Percentiles rank a stretch among this genome's conserved stretches.
These are phyloP conservation scores for Paracamarosporium sp. DNA, from an alignment of 2,329 filamentous ascomycete genomes.

Conservation along the genomic window DNA sequence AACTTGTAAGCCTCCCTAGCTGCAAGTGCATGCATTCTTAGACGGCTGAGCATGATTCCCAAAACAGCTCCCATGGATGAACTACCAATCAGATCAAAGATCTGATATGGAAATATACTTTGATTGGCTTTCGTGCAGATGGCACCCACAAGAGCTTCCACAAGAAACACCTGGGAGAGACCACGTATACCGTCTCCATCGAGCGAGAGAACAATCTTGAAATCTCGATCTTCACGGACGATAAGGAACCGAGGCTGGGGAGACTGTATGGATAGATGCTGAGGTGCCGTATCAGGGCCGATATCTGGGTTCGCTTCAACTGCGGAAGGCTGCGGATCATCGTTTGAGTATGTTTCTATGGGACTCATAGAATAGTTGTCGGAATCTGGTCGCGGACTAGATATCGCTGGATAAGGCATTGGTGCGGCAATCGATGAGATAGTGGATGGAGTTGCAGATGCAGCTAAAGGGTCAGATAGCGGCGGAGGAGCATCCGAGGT, in stretches of 20 bases:
- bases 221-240: constrained; percentile 28
- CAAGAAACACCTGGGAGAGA: constrained; percentile 34
- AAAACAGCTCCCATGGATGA: constrained; percentile 35
- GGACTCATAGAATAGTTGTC: neutral
- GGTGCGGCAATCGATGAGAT: neutral
- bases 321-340: neutral
- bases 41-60: constrained; percentile 36
- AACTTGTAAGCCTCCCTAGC: constrained; percentile 38
- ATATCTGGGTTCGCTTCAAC: neutral
- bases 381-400: neutral
- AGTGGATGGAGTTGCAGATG: neutral
- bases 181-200: constrained; percentile 42
- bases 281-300: neutral
- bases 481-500: neutral
- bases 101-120: constrained; percentile 33
- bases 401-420: neutral
- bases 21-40: constrained; percentile 36
- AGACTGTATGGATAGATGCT: constrained; percentile 4
- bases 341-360: neutral
- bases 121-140: constrained; percentile 34
- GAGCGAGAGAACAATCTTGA: constrained; percentile 40
- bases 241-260: constrained; percentile 9
- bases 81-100: constrained; percentile 41
- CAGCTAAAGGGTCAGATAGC: neutral
- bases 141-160: constrained; percentile 40